Base-by-base conservation (phyloP, 768 basidiomycete genomes). In the Auriscalpium microsporum region DNA sequence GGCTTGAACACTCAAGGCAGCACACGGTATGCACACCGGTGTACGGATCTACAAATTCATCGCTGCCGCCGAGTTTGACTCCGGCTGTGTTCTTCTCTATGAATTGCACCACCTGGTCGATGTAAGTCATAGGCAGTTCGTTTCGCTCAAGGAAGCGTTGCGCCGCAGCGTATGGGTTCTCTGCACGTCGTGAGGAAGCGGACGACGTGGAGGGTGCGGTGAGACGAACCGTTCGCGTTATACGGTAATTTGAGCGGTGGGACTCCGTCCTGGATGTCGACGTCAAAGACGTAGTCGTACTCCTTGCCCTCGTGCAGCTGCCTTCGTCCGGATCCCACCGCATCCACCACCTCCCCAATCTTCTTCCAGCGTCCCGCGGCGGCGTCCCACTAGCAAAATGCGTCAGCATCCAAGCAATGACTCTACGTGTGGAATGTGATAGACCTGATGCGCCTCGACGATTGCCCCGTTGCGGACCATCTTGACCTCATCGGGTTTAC, bases 221-320 rank as follows among this genome's bases (percentile, higher is more conserved):
- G 14, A 19, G 23, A 42, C 40, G 67, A 79, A 90, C 94, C 94
- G 46, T 82, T 79, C 23, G 80, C 83, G 67, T 98, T 97, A 69
- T 90, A 98, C 0, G 95, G 95, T 19, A 99, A 77, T 66, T 97
- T 98, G 60, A 98, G 75, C 8, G 94, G 86, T 10, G 95, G 94
- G 14, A 82, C 83, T 2, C 94, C 94, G 57, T 96, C 95, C 64
- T 91, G 80, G 28, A 97, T 86, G 64, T 98, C 96, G 37, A 99
- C 94, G 65, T 96, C 94, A 64, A 98, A 97, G n/a, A 99, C 95
- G 64, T 96, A 96, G 71, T 99, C 96, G 65, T 94, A 99, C 71
- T 98, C 95, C 65, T 86, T 86, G 16, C 96, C 96, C 62, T 93
- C 71, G 65, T 88, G 87, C n/a, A 96, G 77, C 69, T 94, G 90